These are phyloP conservation scores for Cytospora paraplurivora DNA, from an alignment of 2,329 filamentous ascomycete species.

Conservation along the genomic window DNA sequence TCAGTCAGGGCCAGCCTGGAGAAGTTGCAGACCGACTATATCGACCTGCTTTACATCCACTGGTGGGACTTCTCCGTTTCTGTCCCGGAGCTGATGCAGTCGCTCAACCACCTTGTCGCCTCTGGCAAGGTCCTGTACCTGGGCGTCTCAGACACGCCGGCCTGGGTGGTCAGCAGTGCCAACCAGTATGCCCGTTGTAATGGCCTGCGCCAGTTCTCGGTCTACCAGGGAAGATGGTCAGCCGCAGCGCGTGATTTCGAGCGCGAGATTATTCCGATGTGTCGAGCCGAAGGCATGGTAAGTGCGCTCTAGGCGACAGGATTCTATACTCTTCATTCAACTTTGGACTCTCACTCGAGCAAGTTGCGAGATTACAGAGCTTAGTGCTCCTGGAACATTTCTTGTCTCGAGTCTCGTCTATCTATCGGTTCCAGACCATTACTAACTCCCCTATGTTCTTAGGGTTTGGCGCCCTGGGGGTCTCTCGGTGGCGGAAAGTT, in stretches of 20 bases:
- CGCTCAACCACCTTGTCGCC: slow-evolving; percentile 44
- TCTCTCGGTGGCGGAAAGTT: slow-evolving; percentile 47
- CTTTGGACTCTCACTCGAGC: too few species aligned
- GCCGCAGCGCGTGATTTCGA: slow-evolving; percentile 51
- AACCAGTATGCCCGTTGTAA: slow-evolving; percentile 43
- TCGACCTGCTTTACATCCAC: slow-evolving; percentile 50
- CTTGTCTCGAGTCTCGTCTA: too few species aligned
- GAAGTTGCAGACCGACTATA: slow-evolving; percentile 49
- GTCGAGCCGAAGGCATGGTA: slow-evolving; percentile 52
- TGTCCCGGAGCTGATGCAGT: slow-evolving; percentile 47
- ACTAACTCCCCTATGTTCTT: too few species aligned
- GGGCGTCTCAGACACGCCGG: slow-evolving; percentile 46
- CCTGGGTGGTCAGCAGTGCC: slow-evolving; percentile 44
- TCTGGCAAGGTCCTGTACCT: slow-evolving; percentile 40
- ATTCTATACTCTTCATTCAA: too few species aligned
- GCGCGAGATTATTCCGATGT: slow-evolving; percentile 69
- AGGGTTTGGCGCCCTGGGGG: slow-evolving; percentile 57
- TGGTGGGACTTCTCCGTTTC: slow-evolving; percentile 48
- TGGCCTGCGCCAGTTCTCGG: slow-evolving; percentile 41
- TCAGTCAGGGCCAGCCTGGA: slow-evolving; percentile 51
- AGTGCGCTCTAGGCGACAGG: too few species aligned
- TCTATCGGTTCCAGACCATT: too few species aligned
- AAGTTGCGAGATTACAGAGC: too few species aligned
- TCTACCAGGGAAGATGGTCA: slow-evolving; percentile 47
- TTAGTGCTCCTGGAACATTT: too few species aligned